Base-by-base conservation (phyloP, 345 rosid genomes). In the Acer yangbiense region DNA sequence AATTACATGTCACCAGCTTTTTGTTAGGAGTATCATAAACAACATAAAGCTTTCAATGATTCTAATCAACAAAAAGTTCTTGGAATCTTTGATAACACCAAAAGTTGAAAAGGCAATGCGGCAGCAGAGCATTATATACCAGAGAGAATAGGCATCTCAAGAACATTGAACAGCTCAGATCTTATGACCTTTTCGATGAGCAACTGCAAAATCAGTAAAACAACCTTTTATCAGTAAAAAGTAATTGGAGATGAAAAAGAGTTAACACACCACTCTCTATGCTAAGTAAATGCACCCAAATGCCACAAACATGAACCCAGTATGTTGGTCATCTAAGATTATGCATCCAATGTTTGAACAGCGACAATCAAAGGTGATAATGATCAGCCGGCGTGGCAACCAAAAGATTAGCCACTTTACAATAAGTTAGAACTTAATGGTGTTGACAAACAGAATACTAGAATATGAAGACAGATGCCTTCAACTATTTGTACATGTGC, bases 151-250 rank as follows among this genome's bases (percentile, higher is more conserved):
- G 9, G 72, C 57, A 69, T 46, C 35, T 11, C 18, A n/a, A 11
- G 2, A 48, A 35, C 39, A 7, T 0, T 8, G 57, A 57, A 9
- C 14, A 62, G 50, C 25, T 61, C 10, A 25, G 10, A 71, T 57
- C 43, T 57, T 7, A 73, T 27, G 41, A 63, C 50, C 25, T 48
- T 27, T 27, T 25, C 48, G 16, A 64, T 18, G 46, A 64, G 27
- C 39, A 35, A 35, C 77, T 74, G 77, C 77, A 64, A 64, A 48
- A 58, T 27, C n/a, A 48, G 41, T 60, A 43, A n/a, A 60, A 14
- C 69, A 35, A 35, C 39, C 39, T 35, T 35, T 25, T 14, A 73
- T 61, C 43, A 73, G 57, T 13, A 21, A 35, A 35, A 35, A 43
- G 46, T 10, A 43, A 8, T 43, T 8, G 46, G 46, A 43, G 11